Evolutionary conservation across 805 yeast species (phyloP).

Genomic region (Saccharomycopsis olivae): DNA sequence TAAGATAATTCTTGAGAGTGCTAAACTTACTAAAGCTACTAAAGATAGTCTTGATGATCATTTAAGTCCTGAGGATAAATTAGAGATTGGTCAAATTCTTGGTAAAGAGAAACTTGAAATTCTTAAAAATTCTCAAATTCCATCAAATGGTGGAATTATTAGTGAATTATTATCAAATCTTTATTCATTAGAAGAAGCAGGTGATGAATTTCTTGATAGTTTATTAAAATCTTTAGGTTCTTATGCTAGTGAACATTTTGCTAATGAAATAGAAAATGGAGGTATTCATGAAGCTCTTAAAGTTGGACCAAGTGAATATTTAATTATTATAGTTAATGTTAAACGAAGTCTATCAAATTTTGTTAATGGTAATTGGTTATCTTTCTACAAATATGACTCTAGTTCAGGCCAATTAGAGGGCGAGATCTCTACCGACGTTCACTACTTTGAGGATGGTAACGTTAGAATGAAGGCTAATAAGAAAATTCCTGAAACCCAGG

Average conservation of each 20-base stretch:
- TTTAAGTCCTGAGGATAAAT: slow-evolving; percentile 21
- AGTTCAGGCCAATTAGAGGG: slow-evolving; percentile 35
- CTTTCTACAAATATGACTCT: slow-evolving; percentile 41
- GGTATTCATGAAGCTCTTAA: slow-evolving; percentile 34
- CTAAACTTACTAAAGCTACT: slow-evolving; percentile 22
- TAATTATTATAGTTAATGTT: slow-evolving; percentile 56
- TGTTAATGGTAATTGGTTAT: slow-evolving; percentile 86
- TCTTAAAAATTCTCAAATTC: slow-evolving; percentile 36
- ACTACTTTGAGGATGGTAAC: slow-evolving; percentile 93
- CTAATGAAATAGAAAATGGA: slow-evolving; percentile 33
- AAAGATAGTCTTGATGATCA: slow-evolving; percentile 2
- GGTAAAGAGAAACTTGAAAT: slow-evolving; percentile 29
- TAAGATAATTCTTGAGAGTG: slow-evolving; percentile 29
- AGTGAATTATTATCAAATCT: too few species aligned
- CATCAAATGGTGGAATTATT: too few species aligned
- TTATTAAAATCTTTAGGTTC: slow-evolving; percentile 26
- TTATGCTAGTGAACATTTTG: slow-evolving; percentile 60
- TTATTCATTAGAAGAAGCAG: slow-evolving; percentile 34
- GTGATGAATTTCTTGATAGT: slow-evolving; percentile 19
- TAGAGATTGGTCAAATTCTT: slow-evolving; percentile 22
- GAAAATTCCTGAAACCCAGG: slow-evolving; percentile 20
- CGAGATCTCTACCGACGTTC: slow-evolving; percentile 57
- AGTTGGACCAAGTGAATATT: slow-evolving; percentile 21
- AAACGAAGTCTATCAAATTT: slow-evolving; percentile 65
- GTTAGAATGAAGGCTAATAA: slow-evolving; percentile 57